Percentiles rank a stretch among this genome's conserved stretches.
Evolutionary conservation across 148 eudicot species (phyloP).

Genomic region (Rhododendron vialii): DNA sequence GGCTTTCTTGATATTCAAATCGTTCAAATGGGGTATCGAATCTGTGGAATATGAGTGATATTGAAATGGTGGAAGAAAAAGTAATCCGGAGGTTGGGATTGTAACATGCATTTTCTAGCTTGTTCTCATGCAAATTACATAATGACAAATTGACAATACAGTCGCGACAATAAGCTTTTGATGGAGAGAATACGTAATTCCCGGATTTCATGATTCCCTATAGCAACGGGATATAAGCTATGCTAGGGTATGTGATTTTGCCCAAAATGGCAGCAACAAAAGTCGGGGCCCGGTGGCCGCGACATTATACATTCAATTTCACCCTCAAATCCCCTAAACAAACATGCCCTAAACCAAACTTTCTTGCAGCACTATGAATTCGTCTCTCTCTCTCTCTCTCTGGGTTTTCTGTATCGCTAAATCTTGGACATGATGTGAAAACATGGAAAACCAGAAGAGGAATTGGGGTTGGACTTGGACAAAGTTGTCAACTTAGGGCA

Average conservation of each 20-base stretch:
- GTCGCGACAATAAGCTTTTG: background rate
- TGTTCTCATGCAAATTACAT: background rate
- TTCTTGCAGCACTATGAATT: too few relatives aligned
- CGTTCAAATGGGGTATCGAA: background rate
- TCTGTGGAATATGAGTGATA: background rate
- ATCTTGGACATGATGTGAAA: background rate
- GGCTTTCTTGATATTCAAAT: too few relatives aligned
- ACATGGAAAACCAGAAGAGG: background rate
- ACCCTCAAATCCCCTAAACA: background rate
- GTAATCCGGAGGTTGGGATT: background rate
- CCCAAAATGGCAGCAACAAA: background rate
- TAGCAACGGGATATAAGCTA: background rate
- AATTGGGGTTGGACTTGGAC: background rate
- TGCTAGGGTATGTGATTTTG: background rate
- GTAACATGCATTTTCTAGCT: background rate
- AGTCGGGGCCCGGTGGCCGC: background rate
- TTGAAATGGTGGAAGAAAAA: background rate
- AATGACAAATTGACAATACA: too few relatives aligned
- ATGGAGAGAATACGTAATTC: background rate
- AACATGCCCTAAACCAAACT: too few relatives aligned
- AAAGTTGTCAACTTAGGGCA: background rate
- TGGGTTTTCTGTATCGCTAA: background rate
- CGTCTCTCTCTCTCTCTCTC: background rate
- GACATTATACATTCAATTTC: background rate
- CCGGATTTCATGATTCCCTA: background rate